These are phyloP conservation scores for Atkinsonella hypoxylon DNA, from an alignment of 2,329 filamentous ascomycete genomes.

Conservation along the genomic window DNA sequence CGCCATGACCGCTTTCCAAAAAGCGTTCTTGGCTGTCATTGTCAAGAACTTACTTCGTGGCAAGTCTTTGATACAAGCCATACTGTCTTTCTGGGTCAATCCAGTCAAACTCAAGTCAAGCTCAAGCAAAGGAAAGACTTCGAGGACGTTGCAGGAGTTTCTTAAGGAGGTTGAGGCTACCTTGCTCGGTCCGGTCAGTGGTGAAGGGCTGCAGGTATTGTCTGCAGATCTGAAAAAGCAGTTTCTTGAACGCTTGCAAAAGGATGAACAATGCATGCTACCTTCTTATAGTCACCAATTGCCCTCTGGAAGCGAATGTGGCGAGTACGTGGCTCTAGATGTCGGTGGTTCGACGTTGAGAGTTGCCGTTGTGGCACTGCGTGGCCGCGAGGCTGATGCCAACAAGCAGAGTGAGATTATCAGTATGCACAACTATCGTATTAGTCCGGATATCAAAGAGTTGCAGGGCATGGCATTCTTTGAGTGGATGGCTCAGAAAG, in stretches of 20 bases:
- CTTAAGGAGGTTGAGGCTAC: slow-evolving; percentile 42
- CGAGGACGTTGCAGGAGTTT: slow-evolving; percentile 35
- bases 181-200: slow-evolving; percentile 35
- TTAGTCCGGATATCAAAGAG: slow-evolving; percentile 41
- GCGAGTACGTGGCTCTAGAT: slow-evolving; percentile 51
- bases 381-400: slow-evolving; percentile 27
- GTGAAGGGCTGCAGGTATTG: slow-evolving; percentile 32
- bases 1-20: slow-evolving; percentile 45
- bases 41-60: slow-evolving; percentile 46
- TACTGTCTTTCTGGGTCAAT: slow-evolving; percentile 42
- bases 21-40: slow-evolving; percentile 40
- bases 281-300: slow-evolving; percentile 55
- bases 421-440: slow-evolving; percentile 42
- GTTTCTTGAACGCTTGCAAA: slow-evolving; percentile 39
- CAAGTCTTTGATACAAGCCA: slow-evolving; percentile 45
- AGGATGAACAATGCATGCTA: slow-evolving; percentile 47
- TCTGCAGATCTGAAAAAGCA: slow-evolving; percentile 40
- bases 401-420: slow-evolving; percentile 38
- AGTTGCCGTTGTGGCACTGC: slow-evolving; percentile 50
- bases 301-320: slow-evolving; percentile 46
- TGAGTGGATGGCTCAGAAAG: slow-evolving; percentile 54
- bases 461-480: slow-evolving; percentile 51
- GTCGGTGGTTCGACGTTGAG: slow-evolving; percentile 59
- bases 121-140: slow-evolving; percentile 12
- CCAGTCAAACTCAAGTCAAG: slow-evolving; percentile 23